Evolutionary conservation across 2,329 filamentous ascomycete species (phyloP), one percentile per base, ranked within the genome.

Genomic region (Akanthomyces dipterigenus): DNA sequence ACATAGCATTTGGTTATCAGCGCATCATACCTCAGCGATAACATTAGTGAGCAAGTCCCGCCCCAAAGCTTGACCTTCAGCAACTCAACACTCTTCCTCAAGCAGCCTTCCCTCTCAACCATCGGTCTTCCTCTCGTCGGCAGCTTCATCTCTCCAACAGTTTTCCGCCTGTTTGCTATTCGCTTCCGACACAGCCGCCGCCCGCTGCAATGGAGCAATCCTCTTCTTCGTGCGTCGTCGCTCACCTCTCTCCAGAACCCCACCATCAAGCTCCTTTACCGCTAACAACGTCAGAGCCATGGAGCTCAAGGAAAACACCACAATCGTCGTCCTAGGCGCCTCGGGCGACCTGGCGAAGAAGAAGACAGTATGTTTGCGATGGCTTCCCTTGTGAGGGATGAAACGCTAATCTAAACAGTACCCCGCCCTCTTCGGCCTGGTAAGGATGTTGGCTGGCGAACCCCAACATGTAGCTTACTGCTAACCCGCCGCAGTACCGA

Each of bases 281-380:
- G 58, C 58, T 61, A 55, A 61, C 50, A 49, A 55, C 40, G 36
- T 16, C 75, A 96, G 91, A 73, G 87, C 86, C 71, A 83, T 96
- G 78, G 95, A 99, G 86, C 88, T 99, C 73, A 99, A 97, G 84
- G 91, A 98, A 73, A 96, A 99, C 84, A 99, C 95, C 67, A 86
- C 93, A 73, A 96, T 99, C 71, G 85, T 99, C 71, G 95, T 99
- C 70, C 88, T 99, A 68, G 95, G 95, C 72, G 95, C 95, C 67
- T 99, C 95, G 58, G 95, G 95, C 71, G 95, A 99, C 82, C 81
- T 99, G 68, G 95, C 95, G 56, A 99, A 99, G 85, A 99, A 99
- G 88, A 99, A 99, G 88, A 99, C 95, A 50, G 92, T 96, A 79
- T 75, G 86, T 65, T 48, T 62, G 65, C 66, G 61, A 60, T 55